These are phyloP conservation scores for Melanomma pulvis-pyrius DNA, from an alignment of 495 filamentous ascomycete species.

Conservation along the genomic window DNA sequence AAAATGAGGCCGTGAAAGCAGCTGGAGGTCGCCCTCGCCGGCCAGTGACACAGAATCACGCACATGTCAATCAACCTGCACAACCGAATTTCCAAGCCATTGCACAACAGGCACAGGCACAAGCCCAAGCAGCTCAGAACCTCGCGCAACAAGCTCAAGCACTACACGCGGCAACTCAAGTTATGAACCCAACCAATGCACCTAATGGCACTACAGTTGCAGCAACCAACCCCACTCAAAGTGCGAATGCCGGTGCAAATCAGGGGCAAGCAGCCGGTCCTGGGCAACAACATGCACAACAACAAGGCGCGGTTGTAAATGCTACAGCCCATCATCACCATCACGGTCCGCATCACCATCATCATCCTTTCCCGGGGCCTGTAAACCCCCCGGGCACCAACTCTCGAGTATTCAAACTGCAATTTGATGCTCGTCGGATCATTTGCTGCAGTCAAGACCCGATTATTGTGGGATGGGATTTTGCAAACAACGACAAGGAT, in stretches of 20 bases:
- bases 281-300: slow-evolving; percentile 20
- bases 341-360: slow-evolving; percentile 38
- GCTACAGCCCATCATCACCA: slow-evolving; percentile 17
- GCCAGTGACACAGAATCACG: slow-evolving; percentile 21
- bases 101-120: slow-evolving; percentile 30
- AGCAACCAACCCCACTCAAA: slow-evolving; percentile 22
- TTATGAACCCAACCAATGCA: slow-evolving; percentile 20
- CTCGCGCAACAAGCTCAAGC: slow-evolving; percentile 35
- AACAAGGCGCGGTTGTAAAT: slow-evolving; percentile 9
- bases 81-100: slow-evolving; percentile 22
- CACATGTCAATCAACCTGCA: slow-evolving; percentile 20
- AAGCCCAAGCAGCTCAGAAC: slow-evolving; percentile 25
- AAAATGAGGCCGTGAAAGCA: slow-evolving; percentile 61
- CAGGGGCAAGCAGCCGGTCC: slow-evolving; percentile 3
- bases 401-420: slow-evolving; percentile 90
- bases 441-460: slow-evolving; percentile 91
- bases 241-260: slow-evolving; percentile 12
- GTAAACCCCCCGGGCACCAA: slow-evolving; percentile 22
- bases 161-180: slow-evolving; percentile 32
- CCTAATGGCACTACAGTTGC: slow-evolving; percentile 16
- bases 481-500: slow-evolving; percentile 84
- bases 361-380: slow-evolving; percentile 25
- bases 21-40: slow-evolving; percentile 42
- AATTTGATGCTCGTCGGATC: slow-evolving; percentile 92
- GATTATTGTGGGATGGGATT: slow-evolving; percentile 96